phyloP scores from a whole-genome alignment of 78 protist genomes.

The Speleostelium caveatum region DNA sequence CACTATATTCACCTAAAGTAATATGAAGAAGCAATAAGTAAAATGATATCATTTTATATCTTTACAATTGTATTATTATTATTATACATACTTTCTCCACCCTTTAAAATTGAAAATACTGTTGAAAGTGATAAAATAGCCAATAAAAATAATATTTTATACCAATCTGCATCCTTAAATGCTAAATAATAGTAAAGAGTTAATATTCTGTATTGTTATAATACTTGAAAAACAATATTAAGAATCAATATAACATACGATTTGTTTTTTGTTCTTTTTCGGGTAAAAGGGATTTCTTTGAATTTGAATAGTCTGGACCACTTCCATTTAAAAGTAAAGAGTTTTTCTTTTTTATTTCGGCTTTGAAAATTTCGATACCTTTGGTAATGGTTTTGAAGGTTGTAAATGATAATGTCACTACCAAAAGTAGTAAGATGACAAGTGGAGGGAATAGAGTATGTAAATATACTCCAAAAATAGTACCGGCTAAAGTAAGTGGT shows the following conservation, averaged over 20 bases:
- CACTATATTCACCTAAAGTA: conserved; percentile 3
- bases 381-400: conserved; percentile 40
- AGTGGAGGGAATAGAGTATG: conserved; percentile 57
- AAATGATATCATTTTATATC: too few relatives aligned
- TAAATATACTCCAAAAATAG: conserved; percentile 66
- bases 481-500: conserved; percentile 72
- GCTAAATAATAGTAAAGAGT: background rate
- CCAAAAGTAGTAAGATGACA: conserved; percentile 38
- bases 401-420: conserved; percentile 32
- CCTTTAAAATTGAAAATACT: conserved; percentile 66
- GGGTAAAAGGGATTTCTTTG: background rate
- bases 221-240: too few relatives aligned
- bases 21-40: too few relatives aligned
- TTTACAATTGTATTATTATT: too few relatives aligned
- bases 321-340: background rate
- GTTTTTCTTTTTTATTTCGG: conserved; percentile 6
- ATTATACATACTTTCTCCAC: too few relatives aligned
- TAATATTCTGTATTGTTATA: too few relatives aligned
- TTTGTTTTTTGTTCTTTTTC: background rate
- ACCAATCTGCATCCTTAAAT: conserved; percentile 65
- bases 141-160: conserved; percentile 14
- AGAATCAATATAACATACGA: conserved; percentile 18
- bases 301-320: background rate
- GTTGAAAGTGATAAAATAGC: conserved; percentile 30
- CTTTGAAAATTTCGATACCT: conserved; percentile 30